Evolutionary conservation across 495 filamentous ascomycete genomes (phyloP).

Genomic region (Lasiosphaeria hispida): DNA sequence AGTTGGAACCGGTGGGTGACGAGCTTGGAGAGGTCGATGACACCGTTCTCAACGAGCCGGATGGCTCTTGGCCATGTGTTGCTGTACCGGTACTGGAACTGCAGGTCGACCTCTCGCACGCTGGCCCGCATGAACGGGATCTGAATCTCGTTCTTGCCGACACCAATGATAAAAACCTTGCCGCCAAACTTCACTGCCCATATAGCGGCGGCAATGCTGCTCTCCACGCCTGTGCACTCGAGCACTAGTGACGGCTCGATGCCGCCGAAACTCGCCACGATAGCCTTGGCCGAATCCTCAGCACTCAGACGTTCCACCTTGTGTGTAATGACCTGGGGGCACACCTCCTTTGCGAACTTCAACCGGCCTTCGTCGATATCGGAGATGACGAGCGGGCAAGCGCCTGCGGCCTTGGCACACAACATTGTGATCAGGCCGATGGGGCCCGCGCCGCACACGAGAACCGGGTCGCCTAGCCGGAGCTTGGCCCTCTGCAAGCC

Average conservation of each 20-base stretch:
- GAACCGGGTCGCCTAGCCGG: slow-evolving; percentile 74
- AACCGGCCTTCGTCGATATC: slow-evolving; percentile 87
- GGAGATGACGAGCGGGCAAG: slow-evolving; percentile 82
- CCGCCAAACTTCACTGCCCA: slow-evolving; percentile 88
- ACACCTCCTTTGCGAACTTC: slow-evolving; percentile 75
- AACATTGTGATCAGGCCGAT: slow-evolving; percentile 85
- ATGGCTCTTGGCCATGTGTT: slow-evolving; percentile 97
- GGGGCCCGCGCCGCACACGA: slow-evolving; percentile 87
- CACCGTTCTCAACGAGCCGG: slow-evolving; percentile 74
- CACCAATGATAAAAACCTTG: slow-evolving; percentile 90
- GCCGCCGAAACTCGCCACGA: slow-evolving; percentile 64
- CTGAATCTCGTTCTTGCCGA: slow-evolving; percentile 90
- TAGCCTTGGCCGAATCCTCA: slow-evolving; percentile 66
- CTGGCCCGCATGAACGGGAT: slow-evolving; percentile 90
- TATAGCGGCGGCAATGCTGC: slow-evolving; percentile 78
- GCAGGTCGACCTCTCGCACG: slow-evolving; percentile 86
- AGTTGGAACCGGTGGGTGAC: slow-evolving; percentile 84
- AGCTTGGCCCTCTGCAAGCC: slow-evolving; percentile 77
- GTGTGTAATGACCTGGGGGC: slow-evolving; percentile 69
- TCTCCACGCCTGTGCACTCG: slow-evolving; percentile 94
- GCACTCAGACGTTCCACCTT: slow-evolving; percentile 67
- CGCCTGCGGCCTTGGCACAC: slow-evolving; percentile 78
- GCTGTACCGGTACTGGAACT: slow-evolving; percentile 93
- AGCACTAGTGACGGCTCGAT: slow-evolving; percentile 73
- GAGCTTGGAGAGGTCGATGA: slow-evolving; percentile 74